Evolutionary conservation across 352 stramenopile genomes (phyloP).

Genomic region (Globisporangium emineosum): DNA sequence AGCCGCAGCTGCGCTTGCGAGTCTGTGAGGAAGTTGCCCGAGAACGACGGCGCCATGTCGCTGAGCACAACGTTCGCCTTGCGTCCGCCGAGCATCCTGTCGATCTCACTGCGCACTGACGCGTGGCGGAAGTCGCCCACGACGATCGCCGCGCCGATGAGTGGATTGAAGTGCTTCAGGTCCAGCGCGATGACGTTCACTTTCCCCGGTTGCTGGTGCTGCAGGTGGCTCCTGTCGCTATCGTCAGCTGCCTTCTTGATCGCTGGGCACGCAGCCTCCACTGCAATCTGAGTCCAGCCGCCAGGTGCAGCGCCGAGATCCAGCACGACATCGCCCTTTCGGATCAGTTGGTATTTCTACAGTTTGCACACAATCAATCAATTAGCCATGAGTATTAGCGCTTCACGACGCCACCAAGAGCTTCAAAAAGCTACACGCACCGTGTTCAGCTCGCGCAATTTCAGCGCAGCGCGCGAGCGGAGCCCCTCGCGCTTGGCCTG

Average conservation of each 20-base stretch:
- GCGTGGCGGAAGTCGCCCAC: conserved; percentile 82
- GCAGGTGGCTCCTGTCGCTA: conserved; percentile 19
- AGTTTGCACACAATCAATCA: not conserved
- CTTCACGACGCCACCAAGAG: not conserved
- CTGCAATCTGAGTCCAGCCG: conserved; percentile 79
- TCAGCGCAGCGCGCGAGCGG: conserved; percentile 77
- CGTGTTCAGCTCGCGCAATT: conserved; percentile 80
- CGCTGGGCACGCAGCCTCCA: conserved; percentile 38
- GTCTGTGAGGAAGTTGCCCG: conserved; percentile 72
- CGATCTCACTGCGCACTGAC: conserved; percentile 52
- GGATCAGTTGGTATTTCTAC: conserved; percentile 70
- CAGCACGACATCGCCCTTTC: conserved; percentile 63
- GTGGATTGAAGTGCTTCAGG: conserved; percentile 60
- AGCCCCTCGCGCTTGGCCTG: conserved; percentile 82
- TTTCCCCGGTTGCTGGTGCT: conserved; percentile 10
- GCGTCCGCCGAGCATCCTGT: conserved; percentile 36
- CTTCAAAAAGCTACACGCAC: conserved; percentile 18
- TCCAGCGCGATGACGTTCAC: conserved; percentile 74
- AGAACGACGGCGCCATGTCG: conserved; percentile 88
- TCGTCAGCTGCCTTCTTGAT: conserved; percentile 8
- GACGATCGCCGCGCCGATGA: conserved; percentile 66
- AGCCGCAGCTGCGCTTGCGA: conserved; percentile 78
- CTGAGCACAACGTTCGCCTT: conserved; percentile 80
- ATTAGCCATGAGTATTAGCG: not conserved
- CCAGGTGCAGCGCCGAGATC: conserved; percentile 82